Base-by-base conservation (phyloP, 495 filamentous ascomycete species). In the Saxophila tyrrhenica region DNA sequence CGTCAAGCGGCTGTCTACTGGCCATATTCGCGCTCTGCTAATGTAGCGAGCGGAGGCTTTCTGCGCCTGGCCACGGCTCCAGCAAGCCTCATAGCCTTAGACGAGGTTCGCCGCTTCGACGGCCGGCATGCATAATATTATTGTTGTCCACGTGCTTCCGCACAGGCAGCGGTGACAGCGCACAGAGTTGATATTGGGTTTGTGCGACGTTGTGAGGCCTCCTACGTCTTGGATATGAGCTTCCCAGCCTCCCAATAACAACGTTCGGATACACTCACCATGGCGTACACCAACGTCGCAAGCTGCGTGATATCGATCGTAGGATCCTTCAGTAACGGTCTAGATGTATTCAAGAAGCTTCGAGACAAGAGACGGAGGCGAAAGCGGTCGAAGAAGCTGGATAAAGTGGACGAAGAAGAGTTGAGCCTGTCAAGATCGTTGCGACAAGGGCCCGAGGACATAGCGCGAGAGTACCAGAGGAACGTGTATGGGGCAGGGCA, bases 381-480 rank as follows among this genome's bases (percentile, higher is more conserved):
- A 29, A 61, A 63, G 48, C 53, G 51, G n/a, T 29, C 44, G 23
- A 57, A 58, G 19, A 20, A 29, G 13, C 32, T 2, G 25, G 42
- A 24, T 19, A 48, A 47, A 24, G 10, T 29, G n/a, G 45, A 38
- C n/a, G 54, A 54, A 8, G 55, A 48, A 13, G 61, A 71, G 53
- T 21, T 66, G 25, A 56, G 62, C 23, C 50, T 71, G 29, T 57
- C 51, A 10, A 60, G 60, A 25, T 65, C 64, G 17, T 50, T 71
- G 10, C 48, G 64, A 48, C 48, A 47, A 47, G 67, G 65, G 1
- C 65, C 67, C 15, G 45, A 50, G 25, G 67, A 71, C 19, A 64
- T 71, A 20, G 59, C 59, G 20, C 39, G 53, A 11, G 55, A 60
- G 19, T 71, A 71, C 59, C 58, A 65, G 41, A 41, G 51, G 32